Percentiles rank a stretch among this genome's conserved stretches.
Evolutionary conservation across 2,329 filamentous ascomycete species (phyloP).

Genomic region (Parastagonospora avenae): DNA sequence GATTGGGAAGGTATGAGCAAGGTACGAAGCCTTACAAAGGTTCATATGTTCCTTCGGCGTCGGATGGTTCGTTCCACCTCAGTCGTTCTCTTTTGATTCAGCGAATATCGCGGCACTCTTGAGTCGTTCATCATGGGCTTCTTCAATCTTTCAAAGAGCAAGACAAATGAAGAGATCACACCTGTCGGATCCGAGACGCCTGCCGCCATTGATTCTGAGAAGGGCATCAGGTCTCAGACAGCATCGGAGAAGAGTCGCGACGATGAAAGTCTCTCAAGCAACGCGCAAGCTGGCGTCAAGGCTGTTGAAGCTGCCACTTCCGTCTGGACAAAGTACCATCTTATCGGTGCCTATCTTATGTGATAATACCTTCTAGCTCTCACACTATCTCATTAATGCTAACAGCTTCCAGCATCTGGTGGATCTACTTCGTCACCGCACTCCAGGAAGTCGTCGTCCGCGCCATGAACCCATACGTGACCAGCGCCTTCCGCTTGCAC

Average conservation of each 20-base stretch:
- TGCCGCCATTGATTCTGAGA: constrained; percentile 7
- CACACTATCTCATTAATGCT: background rate
- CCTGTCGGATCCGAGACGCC: constrained; percentile 1
- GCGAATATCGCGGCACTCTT: background rate
- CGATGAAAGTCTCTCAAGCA: constrained; percentile 15
- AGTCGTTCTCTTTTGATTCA: background rate
- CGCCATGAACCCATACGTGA: constrained; percentile 47
- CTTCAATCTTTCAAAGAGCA: constrained; percentile 12
- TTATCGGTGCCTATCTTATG: constrained; percentile 43
- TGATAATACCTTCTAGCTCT: constrained; percentile 15
- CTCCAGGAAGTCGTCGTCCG: constrained; percentile 50
- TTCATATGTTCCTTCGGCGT: background rate
- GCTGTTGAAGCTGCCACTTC: constrained; percentile 45
- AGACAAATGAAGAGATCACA: constrained; percentile 10
- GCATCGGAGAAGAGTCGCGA: constrained; percentile 11
- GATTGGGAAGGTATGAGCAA: background rate
- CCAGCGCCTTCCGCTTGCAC: constrained; percentile 38
- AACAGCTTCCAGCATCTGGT: constrained; percentile 46
- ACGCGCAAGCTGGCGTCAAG: constrained; percentile 44
- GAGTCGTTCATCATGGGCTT: constrained; percentile 8
- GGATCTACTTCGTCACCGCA: constrained; percentile 55
- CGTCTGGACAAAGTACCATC: constrained; percentile 44
- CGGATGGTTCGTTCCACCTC: background rate
- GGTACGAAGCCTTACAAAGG: constrained; percentile 1
- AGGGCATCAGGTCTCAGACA: constrained; percentile 1